A percentile compares a stretch with the other conserved stretches of the same genome.
Conservation (phyloP, 306 rosid species). For the Casuarina equisetifolia region DNA sequence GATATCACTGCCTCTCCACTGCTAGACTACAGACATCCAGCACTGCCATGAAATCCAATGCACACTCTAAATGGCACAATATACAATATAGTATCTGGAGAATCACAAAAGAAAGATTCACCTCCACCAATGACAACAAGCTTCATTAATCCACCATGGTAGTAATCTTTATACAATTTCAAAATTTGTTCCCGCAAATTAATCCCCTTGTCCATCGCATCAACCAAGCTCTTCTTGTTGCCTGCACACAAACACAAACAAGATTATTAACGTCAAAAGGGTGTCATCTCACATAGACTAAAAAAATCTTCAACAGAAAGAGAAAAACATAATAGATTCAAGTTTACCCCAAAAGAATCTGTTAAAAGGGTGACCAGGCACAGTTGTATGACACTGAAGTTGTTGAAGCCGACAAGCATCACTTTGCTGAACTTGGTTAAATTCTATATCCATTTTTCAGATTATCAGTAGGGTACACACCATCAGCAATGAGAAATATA, state of each 20-base stretch:
- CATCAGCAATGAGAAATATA: constrained; percentile 36
- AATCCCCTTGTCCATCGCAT: constrained; percentile 91
- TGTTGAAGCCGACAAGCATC: constrained; percentile 94
- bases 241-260: constrained; percentile 51
- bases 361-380: constrained; percentile 76
- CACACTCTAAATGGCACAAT: background rate
- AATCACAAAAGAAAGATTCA: constrained; percentile 32
- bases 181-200: constrained; percentile 75
- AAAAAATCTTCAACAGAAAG: constrained; percentile 20
- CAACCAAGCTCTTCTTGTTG: constrained; percentile 87
- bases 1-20: background rate
- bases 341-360: constrained; percentile 81
- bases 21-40: background rate
- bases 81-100: constrained; percentile 8
- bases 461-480: constrained; percentile 35
- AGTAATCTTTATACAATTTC: constrained; percentile 62
- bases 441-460: constrained; percentile 60
- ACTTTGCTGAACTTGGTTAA: constrained; percentile 82
- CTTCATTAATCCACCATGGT: constrained; percentile 98
- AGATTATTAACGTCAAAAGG: background rate
- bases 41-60: constrained; percentile 8
- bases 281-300: constrained; percentile 20
- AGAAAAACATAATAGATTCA: constrained; percentile 22
- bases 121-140: constrained; percentile 99
- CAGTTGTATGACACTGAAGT: constrained; percentile 84